Evolutionary conservation across 2,329 filamentous ascomycete species (phyloP).

Genomic region (Phoma herbarum): DNA sequence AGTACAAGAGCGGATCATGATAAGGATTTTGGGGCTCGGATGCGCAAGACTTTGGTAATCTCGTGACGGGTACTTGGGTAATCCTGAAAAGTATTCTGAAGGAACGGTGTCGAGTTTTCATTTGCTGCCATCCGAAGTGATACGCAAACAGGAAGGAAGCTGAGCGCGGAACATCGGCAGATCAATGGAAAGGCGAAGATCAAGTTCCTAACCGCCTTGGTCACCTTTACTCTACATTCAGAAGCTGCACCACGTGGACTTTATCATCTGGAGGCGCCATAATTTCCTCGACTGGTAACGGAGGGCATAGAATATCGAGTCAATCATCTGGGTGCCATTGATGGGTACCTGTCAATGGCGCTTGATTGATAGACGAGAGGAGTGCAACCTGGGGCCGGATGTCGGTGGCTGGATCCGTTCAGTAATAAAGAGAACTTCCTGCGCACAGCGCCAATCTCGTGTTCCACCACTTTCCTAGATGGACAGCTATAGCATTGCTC

Average conservation of each 20-base stretch:
- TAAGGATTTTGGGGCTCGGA: not conserved
- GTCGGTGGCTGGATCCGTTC: not conserved
- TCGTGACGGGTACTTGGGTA: slow-evolving; percentile 4
- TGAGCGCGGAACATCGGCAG: not conserved
- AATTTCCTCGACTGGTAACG: not conserved
- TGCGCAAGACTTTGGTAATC: not conserved
- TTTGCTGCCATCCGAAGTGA: not conserved
- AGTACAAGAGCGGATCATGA: slow-evolving; percentile 14
- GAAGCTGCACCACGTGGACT: slow-evolving; percentile 2
- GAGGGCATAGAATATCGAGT: not conserved
- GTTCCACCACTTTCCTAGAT: not conserved
- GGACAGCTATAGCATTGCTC: not conserved
- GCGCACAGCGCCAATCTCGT: not conserved
- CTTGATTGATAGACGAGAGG: not conserved
- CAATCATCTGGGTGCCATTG: slow-evolving; percentile 5
- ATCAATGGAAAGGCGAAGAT: not conserved
- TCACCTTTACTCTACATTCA: not conserved
- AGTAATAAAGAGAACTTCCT: not conserved
- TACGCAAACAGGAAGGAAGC: slow-evolving; percentile 6
- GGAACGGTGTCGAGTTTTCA: not conserved
- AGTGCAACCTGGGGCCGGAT: not conserved
- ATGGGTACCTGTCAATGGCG: not conserved
- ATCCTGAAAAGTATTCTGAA: not conserved
- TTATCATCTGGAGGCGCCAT: slow-evolving; percentile 2
- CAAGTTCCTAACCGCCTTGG: not conserved